These are phyloP conservation scores for Hypomontagnella submonticulosa DNA, from an alignment of 495 filamentous ascomycete genomes.

Conservation along the genomic window DNA sequence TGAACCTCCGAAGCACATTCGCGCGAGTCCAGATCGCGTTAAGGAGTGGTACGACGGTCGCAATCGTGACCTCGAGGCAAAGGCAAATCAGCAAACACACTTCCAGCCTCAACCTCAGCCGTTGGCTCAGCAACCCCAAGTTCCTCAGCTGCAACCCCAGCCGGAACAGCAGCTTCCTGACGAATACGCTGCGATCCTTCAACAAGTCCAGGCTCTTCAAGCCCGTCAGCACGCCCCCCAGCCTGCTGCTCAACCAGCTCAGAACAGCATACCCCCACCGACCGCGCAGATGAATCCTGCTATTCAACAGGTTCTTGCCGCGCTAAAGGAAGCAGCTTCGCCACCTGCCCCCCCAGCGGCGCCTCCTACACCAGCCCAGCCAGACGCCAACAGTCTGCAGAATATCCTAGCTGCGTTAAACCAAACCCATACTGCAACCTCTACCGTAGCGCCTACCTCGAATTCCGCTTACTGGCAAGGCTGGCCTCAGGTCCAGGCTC, in stretches of 20 bases:
- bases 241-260: constrained; percentile 11
- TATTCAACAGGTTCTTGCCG: constrained; percentile 33
- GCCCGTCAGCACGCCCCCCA: constrained; percentile 35
- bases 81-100: constrained; percentile 28
- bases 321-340: constrained; percentile 20
- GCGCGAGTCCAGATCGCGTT: constrained; percentile 34
- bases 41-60: constrained; percentile 48
- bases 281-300: constrained; percentile 5
- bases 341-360: background rate
- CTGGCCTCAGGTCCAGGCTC: constrained; percentile 37
- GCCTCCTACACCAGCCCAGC: background rate
- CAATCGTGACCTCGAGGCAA: constrained; percentile 44
- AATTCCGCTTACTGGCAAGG: constrained; percentile 1
- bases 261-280: constrained; percentile 7
- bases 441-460: background rate
- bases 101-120: constrained; percentile 20
- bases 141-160: constrained; percentile 45
- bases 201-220: constrained; percentile 47
- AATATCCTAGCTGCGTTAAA: constrained; percentile 11
- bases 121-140: constrained; percentile 25
- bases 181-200: constrained; percentile 32
- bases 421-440: background rate
- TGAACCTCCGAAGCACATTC: constrained; percentile 48
- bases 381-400: background rate
- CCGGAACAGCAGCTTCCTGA: constrained; percentile 7